Evolutionary conservation across 179 eudicot genomes (phyloP), one percentile per base, ranked within the genome.

Genomic region (Silene vulgaris): DNA sequence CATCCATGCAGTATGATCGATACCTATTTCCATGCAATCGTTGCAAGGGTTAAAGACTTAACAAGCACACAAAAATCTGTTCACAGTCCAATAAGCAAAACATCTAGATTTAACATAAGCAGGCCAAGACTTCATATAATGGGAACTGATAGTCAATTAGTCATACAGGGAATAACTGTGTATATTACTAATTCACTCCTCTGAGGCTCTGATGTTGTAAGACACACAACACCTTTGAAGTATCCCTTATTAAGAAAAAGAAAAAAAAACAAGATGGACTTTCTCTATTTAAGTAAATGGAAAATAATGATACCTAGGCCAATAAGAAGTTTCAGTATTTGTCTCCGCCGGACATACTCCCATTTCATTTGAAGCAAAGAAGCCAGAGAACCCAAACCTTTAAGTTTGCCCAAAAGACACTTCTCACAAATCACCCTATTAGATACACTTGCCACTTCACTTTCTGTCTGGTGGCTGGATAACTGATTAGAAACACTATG

Each of bases 331-430:
- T 86, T 86, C 81, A 90, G 71, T 56, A 80, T 80, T 73, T 85
- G 87, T 73, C 82, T 84, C 81, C 97, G 84, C 77, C 96, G 87
- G 48, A 77, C 83, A 69, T 88, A 83, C 86, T 96, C 97, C 97
- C 96, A 90, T 76, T 86, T 89, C 88, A 90, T 70, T 75, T 63
- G 82, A 62, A 87, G 80, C 67, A 84, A 74, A 76, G 76, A 75
- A 57, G 48, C 77, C 35, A 92, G 13, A n/a, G 87, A 83, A 62
- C 87, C 84, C 71, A 83, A 76, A 59, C 57, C 59, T 45, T 77
- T 65, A 66, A 83, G 76, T 76, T 86, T 87, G 61, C 37, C 72
- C 56, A 76, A 84, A 71, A 85, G 84, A 80, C 95, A 92, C 70
- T 92, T 82, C 88, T 82, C 88, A 76, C 99, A 90, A 71, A 67